Evolutionary conservation across 179 eudicot genomes (phyloP).

Genomic region (Monotropa hypopitys): DNA sequence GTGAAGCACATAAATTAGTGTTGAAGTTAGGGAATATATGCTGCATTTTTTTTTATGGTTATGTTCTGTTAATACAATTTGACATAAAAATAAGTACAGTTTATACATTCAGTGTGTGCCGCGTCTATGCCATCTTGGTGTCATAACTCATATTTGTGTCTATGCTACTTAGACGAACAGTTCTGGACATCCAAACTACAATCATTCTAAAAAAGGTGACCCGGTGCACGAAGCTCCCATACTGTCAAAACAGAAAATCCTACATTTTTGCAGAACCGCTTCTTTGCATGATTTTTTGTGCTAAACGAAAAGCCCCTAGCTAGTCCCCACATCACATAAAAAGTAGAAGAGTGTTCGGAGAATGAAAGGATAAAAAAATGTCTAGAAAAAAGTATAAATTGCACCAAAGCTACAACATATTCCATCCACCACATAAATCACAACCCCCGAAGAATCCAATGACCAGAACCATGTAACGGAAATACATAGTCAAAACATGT

Average conservation of each 20-base stretch:
- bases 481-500: neutral
- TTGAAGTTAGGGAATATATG: neutral
- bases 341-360: neutral
- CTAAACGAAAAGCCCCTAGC: neutral
- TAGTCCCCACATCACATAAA: neutral
- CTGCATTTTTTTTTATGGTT: neutral
- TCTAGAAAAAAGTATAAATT: neutral
- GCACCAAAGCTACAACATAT: neutral
- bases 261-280: neutral
- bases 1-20: neutral
- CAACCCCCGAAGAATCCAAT: neutral
- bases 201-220: too few relatives aligned
- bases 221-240: too few relatives aligned
- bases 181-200: neutral
- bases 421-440: neutral
- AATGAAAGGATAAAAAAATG: too few relatives aligned
- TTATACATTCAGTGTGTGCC: neutral
- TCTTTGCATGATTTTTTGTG: neutral
- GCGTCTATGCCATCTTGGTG: neutral
- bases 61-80: neutral
- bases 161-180: neutral
- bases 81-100: neutral
- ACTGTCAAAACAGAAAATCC: neutral
- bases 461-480: neutral
- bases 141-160: neutral